These are phyloP conservation scores for Dentipellis sp. DNA, from an alignment of 768 basidiomycete genomes.

Conservation along the genomic window DNA sequence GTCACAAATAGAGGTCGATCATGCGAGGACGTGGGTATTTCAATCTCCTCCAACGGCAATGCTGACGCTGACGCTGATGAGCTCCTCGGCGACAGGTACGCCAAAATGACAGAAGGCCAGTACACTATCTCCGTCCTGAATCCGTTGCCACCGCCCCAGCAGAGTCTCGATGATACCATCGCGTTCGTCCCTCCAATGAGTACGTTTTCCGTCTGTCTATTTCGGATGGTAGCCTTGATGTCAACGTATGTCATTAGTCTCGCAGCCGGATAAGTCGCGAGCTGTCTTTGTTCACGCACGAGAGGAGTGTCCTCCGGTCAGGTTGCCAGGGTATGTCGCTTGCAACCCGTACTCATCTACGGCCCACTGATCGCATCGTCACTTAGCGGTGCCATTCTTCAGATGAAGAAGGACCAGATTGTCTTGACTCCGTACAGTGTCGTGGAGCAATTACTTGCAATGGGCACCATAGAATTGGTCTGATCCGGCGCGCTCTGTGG, in stretches of 20 bases:
- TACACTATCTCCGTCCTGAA: slow-evolving; percentile 76
- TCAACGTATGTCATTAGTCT: slow-evolving; percentile 36
- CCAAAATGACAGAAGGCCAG: slow-evolving; percentile 67
- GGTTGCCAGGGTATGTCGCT: slow-evolving; percentile 55
- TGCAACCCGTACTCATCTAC: background rate
- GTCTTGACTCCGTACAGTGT: slow-evolving; percentile 70
- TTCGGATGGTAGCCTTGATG: background rate
- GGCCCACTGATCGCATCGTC: background rate
- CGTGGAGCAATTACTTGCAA: slow-evolving; percentile 62
- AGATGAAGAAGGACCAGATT: slow-evolving; percentile 76
- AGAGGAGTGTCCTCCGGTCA: slow-evolving; percentile 55
- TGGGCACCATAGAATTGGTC: slow-evolving; percentile 72
- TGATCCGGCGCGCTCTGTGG: slow-evolving; percentile 22
- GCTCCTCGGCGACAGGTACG: slow-evolving; percentile 41
- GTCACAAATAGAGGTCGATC: slow-evolving; percentile 73
- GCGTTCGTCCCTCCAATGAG: slow-evolving; percentile 71
- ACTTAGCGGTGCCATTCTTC: slow-evolving; percentile 56
- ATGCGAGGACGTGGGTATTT: slow-evolving; percentile 57
- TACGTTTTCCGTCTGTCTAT: slow-evolving; percentile 22
- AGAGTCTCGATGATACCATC: slow-evolving; percentile 65
- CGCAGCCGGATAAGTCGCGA: slow-evolving; percentile 62
- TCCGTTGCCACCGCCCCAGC: slow-evolving; percentile 68
- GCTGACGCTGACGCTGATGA: background rate
- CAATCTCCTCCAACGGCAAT: background rate
- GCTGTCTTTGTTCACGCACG: slow-evolving; percentile 81